phyloP scores from a whole-genome alignment of 2,329 filamentous ascomycete genomes.

The Microthyrium microscopicum region DNA sequence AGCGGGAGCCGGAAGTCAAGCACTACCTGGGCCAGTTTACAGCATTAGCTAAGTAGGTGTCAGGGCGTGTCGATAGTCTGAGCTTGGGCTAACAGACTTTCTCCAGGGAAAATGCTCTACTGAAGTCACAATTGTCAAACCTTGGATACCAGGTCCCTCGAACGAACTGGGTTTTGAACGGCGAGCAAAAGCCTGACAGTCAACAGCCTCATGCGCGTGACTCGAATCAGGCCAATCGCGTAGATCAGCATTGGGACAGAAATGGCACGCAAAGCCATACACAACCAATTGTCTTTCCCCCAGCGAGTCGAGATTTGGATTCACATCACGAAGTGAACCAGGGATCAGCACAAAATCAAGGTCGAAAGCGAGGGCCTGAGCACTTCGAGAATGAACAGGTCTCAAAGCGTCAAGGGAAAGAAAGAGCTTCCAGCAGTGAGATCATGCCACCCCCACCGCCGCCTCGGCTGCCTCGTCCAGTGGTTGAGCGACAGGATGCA shows the following conservation, averaged over 20 bases:
- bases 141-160: slow-evolving; percentile 16
- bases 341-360: not conserved
- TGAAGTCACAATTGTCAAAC: slow-evolving; percentile 14
- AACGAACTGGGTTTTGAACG: slow-evolving; percentile 7
- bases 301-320: not conserved
- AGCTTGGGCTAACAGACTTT: slow-evolving; percentile 8
- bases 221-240: not conserved
- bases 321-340: not conserved
- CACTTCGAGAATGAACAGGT: no score
- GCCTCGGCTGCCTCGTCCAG: no score
- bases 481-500: no score
- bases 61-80: not conserved
- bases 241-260: not conserved
- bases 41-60: slow-evolving; percentile 16
- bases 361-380: no score
- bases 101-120: slow-evolving; percentile 12
- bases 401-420: no score
- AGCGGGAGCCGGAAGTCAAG: slow-evolving; percentile 16
- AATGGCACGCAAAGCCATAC: not conserved
- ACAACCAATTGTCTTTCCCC: not conserved
- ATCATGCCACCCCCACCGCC: no score
- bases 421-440: no score
- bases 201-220: not conserved
- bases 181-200: not conserved
- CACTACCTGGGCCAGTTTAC: slow-evolving; percentile 20